Evolutionary conservation across 495 filamentous ascomycete genomes (phyloP).

Genomic region (Collariella sp.): DNA sequence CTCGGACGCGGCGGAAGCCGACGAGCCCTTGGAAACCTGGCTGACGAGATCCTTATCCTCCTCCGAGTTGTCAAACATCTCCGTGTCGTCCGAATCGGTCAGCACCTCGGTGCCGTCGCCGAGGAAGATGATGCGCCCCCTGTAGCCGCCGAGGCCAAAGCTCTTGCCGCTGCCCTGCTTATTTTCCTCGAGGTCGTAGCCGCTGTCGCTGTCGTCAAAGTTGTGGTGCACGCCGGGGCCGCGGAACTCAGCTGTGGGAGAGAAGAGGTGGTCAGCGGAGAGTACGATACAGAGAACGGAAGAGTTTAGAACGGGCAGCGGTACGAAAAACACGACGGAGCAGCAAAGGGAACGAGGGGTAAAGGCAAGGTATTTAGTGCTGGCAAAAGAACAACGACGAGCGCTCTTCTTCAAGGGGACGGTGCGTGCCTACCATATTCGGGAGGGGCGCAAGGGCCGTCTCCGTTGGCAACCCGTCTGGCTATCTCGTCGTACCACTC

Average conservation of each 20-base stretch:
- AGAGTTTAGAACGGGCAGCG: not conserved
- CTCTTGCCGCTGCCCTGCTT: slow-evolving; percentile 50
- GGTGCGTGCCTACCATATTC: slow-evolving; percentile 82
- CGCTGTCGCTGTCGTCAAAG: slow-evolving; percentile 86
- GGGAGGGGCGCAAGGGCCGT: slow-evolving; percentile 96
- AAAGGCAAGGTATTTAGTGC: slow-evolving; percentile 1
- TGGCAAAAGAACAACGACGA: slow-evolving; percentile 7
- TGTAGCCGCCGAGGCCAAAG: slow-evolving; percentile 53
- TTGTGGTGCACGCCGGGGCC: slow-evolving; percentile 84
- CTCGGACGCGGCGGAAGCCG: slow-evolving; percentile 13
- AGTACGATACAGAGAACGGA: not conserved
- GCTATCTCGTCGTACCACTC: slow-evolving; percentile 96
- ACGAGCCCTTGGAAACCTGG: slow-evolving; percentile 41
- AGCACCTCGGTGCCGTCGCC: slow-evolving; percentile 88
- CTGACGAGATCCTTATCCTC: slow-evolving; percentile 68
- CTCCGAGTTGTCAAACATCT: slow-evolving; percentile 85
- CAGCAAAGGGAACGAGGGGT: not conserved
- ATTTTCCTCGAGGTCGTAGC: slow-evolving; percentile 67
- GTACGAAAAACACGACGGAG: not conserved
- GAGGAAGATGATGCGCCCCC: slow-evolving; percentile 82
- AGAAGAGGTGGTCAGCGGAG: slow-evolving; percentile 25
- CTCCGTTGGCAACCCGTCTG: slow-evolving; percentile 88
- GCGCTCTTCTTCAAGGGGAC: slow-evolving; percentile 16
- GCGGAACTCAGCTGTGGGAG: slow-evolving; percentile 77
- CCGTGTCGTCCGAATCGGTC: slow-evolving; percentile 75